Conservation (phyloP, 345 rosid genomes). For the Alliaria petiolata region DNA sequence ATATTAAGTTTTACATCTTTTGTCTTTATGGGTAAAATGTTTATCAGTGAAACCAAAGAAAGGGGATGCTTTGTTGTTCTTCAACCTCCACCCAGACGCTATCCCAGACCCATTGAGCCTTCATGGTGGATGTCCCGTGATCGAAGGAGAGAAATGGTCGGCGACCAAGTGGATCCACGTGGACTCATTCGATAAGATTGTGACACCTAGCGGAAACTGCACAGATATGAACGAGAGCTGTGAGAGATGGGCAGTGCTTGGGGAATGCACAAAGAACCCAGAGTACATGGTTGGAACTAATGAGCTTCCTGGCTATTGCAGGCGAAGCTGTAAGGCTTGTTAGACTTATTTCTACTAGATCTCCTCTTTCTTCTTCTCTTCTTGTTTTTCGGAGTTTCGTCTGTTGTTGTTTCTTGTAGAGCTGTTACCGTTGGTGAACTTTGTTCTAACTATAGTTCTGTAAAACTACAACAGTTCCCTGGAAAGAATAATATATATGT, state of each 20-base stretch:
- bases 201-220: conserved; percentile 59
- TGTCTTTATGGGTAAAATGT: background rate
- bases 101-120: conserved; percentile 72
- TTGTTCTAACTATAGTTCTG: background rate
- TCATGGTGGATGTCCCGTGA: conserved; percentile 94
- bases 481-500: background rate
- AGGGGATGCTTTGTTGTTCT: conserved; percentile 96
- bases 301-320: conserved; percentile 78
- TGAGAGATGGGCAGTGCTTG: conserved; percentile 89
- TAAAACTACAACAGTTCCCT: background rate
- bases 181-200: conserved; percentile 69
- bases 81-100: conserved; percentile 74
- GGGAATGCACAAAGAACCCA: conserved; percentile 80
- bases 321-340: conserved; percentile 83
- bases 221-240: conserved; percentile 71
- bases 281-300: conserved; percentile 90
- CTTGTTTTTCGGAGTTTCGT: background rate
- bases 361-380: background rate
- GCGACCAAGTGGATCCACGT: conserved; percentile 99
- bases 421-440: background rate
- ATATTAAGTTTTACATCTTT: background rate
- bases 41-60: conserved; percentile 66
- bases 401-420: conserved; percentile 17
- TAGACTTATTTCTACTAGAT: conserved; percentile 27
- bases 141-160: conserved; percentile 98